A percentile compares a stretch with the other conserved stretches of the same genome.
phyloP scores from a whole-genome alignment of 208 protist genomes.

The Acanthamoeba lenticulata region DNA sequence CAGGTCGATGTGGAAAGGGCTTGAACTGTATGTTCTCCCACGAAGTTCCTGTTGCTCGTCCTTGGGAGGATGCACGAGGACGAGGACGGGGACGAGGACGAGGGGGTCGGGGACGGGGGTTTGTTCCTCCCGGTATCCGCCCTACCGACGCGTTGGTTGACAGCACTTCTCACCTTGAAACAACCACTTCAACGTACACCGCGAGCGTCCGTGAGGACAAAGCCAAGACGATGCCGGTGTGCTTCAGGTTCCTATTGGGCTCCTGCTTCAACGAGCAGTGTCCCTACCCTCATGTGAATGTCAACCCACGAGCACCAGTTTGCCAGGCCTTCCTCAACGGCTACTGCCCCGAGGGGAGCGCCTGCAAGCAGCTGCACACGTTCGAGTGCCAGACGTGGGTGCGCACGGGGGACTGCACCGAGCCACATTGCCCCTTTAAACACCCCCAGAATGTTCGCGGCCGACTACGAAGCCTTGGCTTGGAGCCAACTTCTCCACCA shows the following conservation, averaged over 20 bases:
- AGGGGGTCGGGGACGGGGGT: neutral
- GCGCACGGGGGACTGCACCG: neutral
- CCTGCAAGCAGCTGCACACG: constrained; percentile 9
- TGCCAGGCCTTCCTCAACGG: neutral
- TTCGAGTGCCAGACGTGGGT: constrained; percentile 6
- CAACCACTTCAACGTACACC: no score
- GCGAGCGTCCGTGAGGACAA: neutral
- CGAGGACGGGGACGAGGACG: neutral
- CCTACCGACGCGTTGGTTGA: neutral
- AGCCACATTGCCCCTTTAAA: neutral
- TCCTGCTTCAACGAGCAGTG: neutral
- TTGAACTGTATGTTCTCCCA: neutral
- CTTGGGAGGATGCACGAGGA: neutral
- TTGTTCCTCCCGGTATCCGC: neutral
- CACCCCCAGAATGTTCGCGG: neutral
- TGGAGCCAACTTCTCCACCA: no score
- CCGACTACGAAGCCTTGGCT: neutral
- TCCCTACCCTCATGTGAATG: neutral
- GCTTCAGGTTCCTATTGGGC: neutral
- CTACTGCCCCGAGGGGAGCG: neutral
- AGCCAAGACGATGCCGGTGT: neutral
- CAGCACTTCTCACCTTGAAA: neutral
- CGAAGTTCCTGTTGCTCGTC: neutral
- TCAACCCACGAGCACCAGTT: neutral
- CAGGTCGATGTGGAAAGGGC: neutral